Evolutionary conservation across 2,329 filamentous ascomycete genomes (phyloP).

Genomic region (Talaromyces sp.): DNA sequence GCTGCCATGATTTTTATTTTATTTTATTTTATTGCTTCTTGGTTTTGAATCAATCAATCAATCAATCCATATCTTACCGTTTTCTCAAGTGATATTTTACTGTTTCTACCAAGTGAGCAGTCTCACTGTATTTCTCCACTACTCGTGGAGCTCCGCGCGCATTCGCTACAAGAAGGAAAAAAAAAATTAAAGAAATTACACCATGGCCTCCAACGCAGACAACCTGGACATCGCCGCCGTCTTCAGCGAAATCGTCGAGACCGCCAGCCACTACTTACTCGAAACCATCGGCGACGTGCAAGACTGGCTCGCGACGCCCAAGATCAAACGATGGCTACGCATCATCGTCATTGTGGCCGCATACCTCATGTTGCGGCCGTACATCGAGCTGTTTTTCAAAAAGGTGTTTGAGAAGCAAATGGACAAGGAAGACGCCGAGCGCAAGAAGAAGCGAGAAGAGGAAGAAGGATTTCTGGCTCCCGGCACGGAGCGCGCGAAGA

Average conservation of each 20-base stretch:
- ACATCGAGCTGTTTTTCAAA: conserved; percentile 54
- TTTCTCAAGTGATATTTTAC: no score
- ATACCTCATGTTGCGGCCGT: conserved; percentile 63
- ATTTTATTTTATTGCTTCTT: background rate
- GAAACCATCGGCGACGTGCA: conserved; percentile 29
- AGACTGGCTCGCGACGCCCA: conserved; percentile 33
- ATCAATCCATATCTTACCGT: background rate
- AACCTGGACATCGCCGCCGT: conserved; percentile 2
- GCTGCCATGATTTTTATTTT: background rate
- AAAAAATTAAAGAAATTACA: background rate
- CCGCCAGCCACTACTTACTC: conserved; percentile 14
- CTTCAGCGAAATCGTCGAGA: conserved; percentile 14
- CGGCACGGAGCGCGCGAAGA: conserved; percentile 41
- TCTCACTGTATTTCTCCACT: background rate
- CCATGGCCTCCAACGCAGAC: conserved; percentile 6
- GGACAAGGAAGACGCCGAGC: conserved; percentile 52
- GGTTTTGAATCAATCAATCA: background rate
- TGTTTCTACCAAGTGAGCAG: background rate
- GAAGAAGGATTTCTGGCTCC: conserved; percentile 35
- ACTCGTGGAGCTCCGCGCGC: background rate
- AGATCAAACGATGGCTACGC: conserved; percentile 50
- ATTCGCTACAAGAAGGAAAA: background rate
- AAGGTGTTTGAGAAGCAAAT: conserved; percentile 46
- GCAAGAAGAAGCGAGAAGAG: conserved; percentile 58
- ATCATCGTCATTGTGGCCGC: conserved; percentile 65